Conservation (phyloP, 2,329 filamentous ascomycete species). For the Fonsecaea pedrosoi region DNA sequence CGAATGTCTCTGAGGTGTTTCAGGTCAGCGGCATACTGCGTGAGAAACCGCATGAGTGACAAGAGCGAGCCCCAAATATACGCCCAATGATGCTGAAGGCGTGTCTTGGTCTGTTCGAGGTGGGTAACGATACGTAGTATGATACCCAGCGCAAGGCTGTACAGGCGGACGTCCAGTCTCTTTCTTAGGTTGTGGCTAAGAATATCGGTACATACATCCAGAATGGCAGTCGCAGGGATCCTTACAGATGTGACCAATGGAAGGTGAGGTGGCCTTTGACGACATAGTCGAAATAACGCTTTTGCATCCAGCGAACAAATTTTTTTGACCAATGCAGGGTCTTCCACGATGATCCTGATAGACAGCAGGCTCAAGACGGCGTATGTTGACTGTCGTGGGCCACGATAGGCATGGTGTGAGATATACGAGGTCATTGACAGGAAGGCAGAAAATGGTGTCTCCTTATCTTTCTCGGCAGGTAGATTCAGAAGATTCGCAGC, state of each 20-base stretch:
- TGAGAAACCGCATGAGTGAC: conserved; percentile 86
- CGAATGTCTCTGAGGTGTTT: conserved; percentile 64
- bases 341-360: conserved; percentile 84
- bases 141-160: conserved; percentile 79
- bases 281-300: conserved; percentile 78
- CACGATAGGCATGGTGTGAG: conserved; percentile 89
- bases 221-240: conserved; percentile 73
- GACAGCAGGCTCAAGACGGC: conserved; percentile 84
- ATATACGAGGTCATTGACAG: conserved; percentile 91
- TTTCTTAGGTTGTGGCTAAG: conserved; percentile 92
- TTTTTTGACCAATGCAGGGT: conserved; percentile 78
- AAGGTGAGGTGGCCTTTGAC: conserved; percentile 85
- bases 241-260: conserved; percentile 76
- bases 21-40: conserved; percentile 81
- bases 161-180: conserved; percentile 82
- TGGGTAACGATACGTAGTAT: conserved; percentile 83
- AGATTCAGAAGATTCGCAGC: conserved; percentile 78
- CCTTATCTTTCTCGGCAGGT: conserved; percentile 66
- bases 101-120: conserved; percentile 79
- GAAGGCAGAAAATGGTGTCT: conserved; percentile 79
- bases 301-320: conserved; percentile 82
- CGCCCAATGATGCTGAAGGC: conserved; percentile 90
- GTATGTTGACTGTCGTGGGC: conserved; percentile 77
- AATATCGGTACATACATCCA: conserved; percentile 88
- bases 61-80: conserved; percentile 91